Conservation (phyloP, 257 asterid genomes). For the Catharanthus roseus region DNA sequence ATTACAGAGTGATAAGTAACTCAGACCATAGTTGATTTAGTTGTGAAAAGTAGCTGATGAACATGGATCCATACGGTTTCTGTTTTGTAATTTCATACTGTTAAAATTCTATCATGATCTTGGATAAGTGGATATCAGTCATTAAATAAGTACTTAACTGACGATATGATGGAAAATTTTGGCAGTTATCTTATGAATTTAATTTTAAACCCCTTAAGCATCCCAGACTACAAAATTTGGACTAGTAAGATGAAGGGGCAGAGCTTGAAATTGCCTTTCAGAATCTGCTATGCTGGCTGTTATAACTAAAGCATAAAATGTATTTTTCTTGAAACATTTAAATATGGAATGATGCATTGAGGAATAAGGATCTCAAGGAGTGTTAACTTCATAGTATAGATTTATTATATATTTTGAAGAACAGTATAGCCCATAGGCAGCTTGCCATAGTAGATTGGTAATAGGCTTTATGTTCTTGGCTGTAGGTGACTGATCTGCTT, state of each 20-base stretch:
- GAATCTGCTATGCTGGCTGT: not conserved
- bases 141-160: not conserved
- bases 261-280: not conserved
- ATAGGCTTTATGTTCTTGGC: not conserved
- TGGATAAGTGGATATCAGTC: not conserved
- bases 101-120: not conserved
- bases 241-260: not conserved
- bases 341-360: not conserved
- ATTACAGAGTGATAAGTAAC: not conserved
- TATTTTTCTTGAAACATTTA: not conserved
- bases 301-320: not conserved
- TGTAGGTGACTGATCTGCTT: not conserved
- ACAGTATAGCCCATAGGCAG: not conserved
- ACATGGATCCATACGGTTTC: not conserved
- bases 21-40: not conserved
- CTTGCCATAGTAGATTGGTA: not conserved
- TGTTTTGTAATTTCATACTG: not conserved
- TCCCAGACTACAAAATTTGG: not conserved
- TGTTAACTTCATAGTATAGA: not conserved
- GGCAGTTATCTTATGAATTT: too few species aligned
- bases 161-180: not conserved
- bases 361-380: not conserved
- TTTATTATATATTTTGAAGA: not conserved
- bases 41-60: constrained; percentile 1
- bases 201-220: not conserved